Evolutionary conservation across 257 asterid genomes (phyloP).

Genomic region (Solanum bukasovii): DNA sequence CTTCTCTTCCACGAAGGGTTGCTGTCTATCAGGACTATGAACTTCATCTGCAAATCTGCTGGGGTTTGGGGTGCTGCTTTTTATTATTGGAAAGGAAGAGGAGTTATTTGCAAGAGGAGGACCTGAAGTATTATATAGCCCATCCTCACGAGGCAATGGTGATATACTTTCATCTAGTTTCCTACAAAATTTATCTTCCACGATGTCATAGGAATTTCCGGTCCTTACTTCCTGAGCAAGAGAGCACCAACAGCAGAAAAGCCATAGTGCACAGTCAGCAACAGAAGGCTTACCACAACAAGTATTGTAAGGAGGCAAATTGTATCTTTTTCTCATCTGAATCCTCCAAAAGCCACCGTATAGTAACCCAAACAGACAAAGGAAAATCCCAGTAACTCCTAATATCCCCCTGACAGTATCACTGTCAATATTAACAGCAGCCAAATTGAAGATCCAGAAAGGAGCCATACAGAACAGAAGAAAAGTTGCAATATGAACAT

Average conservation of each 20-base stretch:
- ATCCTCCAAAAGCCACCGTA: conserved; percentile 96
- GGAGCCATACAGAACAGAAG: conserved; percentile 87
- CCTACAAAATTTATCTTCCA: conserved; percentile 54
- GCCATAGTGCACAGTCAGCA: conserved; percentile 73
- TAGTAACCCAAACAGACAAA: conserved; percentile 70
- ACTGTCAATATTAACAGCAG: conserved; percentile 63
- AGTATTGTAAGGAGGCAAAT: conserved; percentile 49
- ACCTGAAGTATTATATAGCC: conserved; percentile 25
- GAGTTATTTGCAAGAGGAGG: conserved; percentile 12
- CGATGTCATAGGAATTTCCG: conserved; percentile 60
- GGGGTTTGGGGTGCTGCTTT: conserved; percentile 33
- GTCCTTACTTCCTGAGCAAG: conserved; percentile 89
- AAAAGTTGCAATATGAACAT: conserved; percentile 83
- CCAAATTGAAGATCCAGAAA: conserved; percentile 76
- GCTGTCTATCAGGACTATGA: conserved; percentile 31
- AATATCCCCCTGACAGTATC: conserved; percentile 56
- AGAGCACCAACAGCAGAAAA: conserved; percentile 88
- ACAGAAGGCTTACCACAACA: conserved; percentile 58
- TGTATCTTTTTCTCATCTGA: conserved; percentile 79
- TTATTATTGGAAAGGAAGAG: conserved; percentile 5
- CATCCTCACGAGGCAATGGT: conserved; percentile 57
- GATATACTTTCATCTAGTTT: conserved; percentile 26
- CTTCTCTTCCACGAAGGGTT: conserved; percentile 28
- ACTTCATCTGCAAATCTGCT: conserved; percentile 22
- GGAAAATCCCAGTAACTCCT: conserved; percentile 65